phyloP scores from a whole-genome alignment of 177 flowering plant genomes.

The Tripterygium wilfordii region DNA sequence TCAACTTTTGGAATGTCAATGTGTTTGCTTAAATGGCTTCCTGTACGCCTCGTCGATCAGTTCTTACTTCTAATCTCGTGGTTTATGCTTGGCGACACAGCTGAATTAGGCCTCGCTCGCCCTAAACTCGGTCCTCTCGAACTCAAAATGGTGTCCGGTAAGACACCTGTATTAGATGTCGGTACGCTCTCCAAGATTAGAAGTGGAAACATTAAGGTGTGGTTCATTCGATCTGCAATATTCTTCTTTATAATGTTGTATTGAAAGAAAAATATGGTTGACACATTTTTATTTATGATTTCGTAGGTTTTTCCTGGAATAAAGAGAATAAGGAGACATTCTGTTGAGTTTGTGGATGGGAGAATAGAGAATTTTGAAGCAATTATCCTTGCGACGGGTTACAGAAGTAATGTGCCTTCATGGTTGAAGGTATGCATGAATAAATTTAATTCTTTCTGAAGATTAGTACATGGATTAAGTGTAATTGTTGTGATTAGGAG shows the following conservation, averaged over 20 bases:
- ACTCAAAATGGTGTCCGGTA: conserved; percentile 70
- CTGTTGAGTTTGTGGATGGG: conserved; percentile 73
- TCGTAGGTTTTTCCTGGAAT: conserved; percentile 51
- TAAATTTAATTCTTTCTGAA: no score
- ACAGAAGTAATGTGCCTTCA: conserved; percentile 84
- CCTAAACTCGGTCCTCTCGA: conserved; percentile 80
- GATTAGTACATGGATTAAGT: no score
- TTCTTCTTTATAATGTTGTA: background rate
- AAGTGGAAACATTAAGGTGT: conserved; percentile 77
- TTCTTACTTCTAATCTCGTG: conserved; percentile 54
- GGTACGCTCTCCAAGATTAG: conserved; percentile 86
- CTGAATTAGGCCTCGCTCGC: conserved; percentile 51
- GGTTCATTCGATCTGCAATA: background rate
- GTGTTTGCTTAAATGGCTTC: conserved; percentile 93
- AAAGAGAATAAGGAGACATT: conserved; percentile 31
- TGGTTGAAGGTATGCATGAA: no score
- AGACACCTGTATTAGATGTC: conserved; percentile 89
- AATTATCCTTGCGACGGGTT: conserved; percentile 77
- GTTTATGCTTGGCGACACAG: conserved; percentile 67
- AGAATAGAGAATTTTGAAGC: conserved; percentile 63
- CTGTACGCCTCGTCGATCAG: conserved; percentile 70
- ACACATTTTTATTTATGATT: background rate
- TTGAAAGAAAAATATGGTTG: background rate
- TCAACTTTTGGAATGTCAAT: conserved; percentile 95
- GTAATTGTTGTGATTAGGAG: no score